Evolutionary conservation across 2,329 filamentous ascomycete species (phyloP), one percentile per base, ranked within the genome.

Genomic region (Phialophora expanda): DNA sequence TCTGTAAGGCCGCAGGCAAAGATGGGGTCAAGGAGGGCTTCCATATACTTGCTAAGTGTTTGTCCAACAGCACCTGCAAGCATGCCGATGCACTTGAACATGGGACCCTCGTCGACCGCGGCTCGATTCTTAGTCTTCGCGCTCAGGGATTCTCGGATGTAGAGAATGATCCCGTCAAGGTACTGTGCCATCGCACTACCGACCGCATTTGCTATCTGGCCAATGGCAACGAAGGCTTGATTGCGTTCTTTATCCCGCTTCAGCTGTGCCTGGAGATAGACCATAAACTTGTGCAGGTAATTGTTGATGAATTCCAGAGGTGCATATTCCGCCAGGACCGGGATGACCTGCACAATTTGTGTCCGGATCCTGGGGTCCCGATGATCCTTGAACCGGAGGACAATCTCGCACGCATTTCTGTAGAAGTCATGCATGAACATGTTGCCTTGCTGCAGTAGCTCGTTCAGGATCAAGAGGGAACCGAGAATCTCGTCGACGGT

Each of bases 401-500:
- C 91, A 69, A 95, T 93, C 69, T 99, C 95, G 76, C 94, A 98
- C 11, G 92, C 90, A 72, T 96, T 92, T 65, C 90, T 87, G 78
- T 98, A 99, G 75, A 93, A 88, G 46, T 93, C 91, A 74, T 97
- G 93, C 95, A 99, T 98, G 78, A 96, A 99, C 94, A 99, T 99
- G 73, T 93, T 93, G 61, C 95, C 95, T 76, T 97, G 94, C 69
- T 95, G 87, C 20, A 99, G 87, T 56, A 99, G 85, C 79, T 98
- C 94, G 77, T 94, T 96, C 73, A 98, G 85, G 1, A 96, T 93
- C 22, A 99, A 84, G 48, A 99, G 84, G 1, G 94, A 97, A n/a
- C 92, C 95, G 76, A 99, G 96, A 50, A 96, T 90, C 66, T 89
- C 90, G 77, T 99, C 95, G 62, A 96, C 86, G 20, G 92, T 92